A percentile compares a stretch with the other conserved stretches of the same genome.
phyloP scores from a whole-genome alignment of 1,284 basidiomycete species.

The Mrakiaceae sp. region DNA sequence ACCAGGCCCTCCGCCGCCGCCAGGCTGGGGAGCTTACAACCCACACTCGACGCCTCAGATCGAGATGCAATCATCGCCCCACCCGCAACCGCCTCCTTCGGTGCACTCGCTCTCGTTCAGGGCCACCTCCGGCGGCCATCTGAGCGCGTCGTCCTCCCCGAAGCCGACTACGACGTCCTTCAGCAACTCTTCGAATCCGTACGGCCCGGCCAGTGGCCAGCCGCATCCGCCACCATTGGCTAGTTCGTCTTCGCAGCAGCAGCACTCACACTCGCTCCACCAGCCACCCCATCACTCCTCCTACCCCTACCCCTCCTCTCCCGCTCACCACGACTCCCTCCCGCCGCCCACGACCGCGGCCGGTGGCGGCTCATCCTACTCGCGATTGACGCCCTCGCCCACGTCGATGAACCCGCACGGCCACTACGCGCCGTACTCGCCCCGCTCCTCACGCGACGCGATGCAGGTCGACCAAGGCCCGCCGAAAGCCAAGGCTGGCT shows the following conservation, averaged over 20 bases:
- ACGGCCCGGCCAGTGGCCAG: neutral
- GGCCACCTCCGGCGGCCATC: too few relatives aligned
- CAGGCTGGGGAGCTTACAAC: slow-evolving; percentile 6
- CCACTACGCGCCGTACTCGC: neutral
- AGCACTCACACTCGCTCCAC: neutral
- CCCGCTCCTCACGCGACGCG: neutral
- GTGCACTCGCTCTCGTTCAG: neutral
- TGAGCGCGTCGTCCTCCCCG: too few relatives aligned
- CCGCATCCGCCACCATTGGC: neutral
- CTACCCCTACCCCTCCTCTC: neutral
- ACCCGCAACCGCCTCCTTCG: slow-evolving; percentile 1
- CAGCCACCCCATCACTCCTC: neutral
- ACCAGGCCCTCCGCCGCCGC: neutral
- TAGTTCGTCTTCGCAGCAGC: neutral
- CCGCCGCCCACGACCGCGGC: neutral
- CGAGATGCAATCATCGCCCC: slow-evolving; percentile 10
- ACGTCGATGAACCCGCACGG: neutral
- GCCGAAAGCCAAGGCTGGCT: slow-evolving; percentile 21
- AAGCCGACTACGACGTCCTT: neutral
- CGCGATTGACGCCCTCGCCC: neutral
- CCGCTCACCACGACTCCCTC: neutral
- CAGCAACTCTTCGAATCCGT: neutral
- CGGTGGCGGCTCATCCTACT: neutral
- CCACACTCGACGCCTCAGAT: slow-evolving; percentile 9
- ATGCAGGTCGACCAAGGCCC: neutral